Percentiles rank a stretch among this genome's conserved stretches.
Evolutionary conservation across 495 filamentous ascomycete species (phyloP).

Genomic region (Hyaloscypha variabilis): DNA sequence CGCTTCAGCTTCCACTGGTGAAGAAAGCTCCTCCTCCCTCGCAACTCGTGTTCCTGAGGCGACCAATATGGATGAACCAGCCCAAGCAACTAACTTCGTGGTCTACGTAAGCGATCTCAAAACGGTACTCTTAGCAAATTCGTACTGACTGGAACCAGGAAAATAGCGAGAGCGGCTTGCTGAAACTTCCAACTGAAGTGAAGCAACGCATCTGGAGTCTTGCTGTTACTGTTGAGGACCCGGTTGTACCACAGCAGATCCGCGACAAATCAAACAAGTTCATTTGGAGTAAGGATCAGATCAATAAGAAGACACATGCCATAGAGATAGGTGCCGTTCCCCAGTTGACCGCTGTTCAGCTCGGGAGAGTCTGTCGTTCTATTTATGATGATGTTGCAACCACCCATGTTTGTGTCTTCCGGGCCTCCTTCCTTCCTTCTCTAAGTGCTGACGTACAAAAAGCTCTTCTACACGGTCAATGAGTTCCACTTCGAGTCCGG

Average conservation of each 20-base stretch:
- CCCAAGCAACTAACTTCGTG: background rate
- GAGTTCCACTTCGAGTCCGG: conserved; percentile 7
- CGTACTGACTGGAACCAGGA: background rate
- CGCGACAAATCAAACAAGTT: conserved; percentile 19
- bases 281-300: conserved; percentile 6
- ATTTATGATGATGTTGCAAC: conserved; percentile 22
- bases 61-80: background rate
- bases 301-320: background rate
- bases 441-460: background rate
- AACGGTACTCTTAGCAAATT: background rate
- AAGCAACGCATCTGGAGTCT: conserved; percentile 14
- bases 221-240: conserved; percentile 10
- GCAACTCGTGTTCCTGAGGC: background rate
- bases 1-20: background rate
- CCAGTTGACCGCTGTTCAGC: conserved; percentile 10
- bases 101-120: background rate
- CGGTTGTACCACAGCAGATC: conserved; percentile 17
- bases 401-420: conserved; percentile 6
- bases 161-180: conserved; percentile 5
- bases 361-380: conserved; percentile 16
- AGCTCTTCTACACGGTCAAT: conserved; percentile 22
- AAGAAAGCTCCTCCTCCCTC: background rate
- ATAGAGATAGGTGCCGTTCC: background rate
- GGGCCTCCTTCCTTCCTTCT: background rate
- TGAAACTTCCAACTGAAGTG: conserved; percentile 14